Base-by-base conservation (phyloP, 257 asterid species). In the Scutellaria baicalensis region DNA sequence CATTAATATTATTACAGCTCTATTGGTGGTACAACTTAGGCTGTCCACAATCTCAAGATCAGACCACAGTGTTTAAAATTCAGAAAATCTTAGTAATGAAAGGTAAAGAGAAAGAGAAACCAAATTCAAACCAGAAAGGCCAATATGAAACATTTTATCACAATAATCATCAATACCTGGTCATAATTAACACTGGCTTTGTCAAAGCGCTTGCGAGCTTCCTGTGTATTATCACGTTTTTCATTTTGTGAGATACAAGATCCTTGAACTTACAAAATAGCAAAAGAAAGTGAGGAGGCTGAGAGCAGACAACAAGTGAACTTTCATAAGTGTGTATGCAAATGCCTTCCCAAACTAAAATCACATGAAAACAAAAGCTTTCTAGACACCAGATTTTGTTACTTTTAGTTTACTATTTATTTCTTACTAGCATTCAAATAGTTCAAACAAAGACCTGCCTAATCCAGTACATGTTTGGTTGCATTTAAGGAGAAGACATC, bases 201-300 rank as follows among this genome's bases (percentile, higher is more conserved):
- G 80, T 91, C 99, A 79, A 94, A 94, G 79, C 97, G 97, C 84
- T 91, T 94, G 80, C 83, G 99, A 76, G 96, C 90, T 77, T 94
- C 99, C 99, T 94, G 96, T 77, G 76, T 58, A n/a, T 64, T 72
- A 71, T 21, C 71, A 80, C 52, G 66, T 27, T 52, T 42, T 45
- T 56, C 31, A 70, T 33, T 35, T 65, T 44, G 81, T 80, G 69
- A 81, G 71, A 66, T 56, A 68, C 48, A 64, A 67, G 64, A 43
- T 58, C 59, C 1, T 3, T 48, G 18, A 13, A 75, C 64, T 39
- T 54, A 59, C 31, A 68, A 17, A 52, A 6, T 60, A 59, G 43
- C 38, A 56, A 31, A n/a, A 44, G 16, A 14, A 42, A 64, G 27
- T 42, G 0, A 18, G 8, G n/a, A 51, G 58, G 6, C 52, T 18